Percentiles rank a stretch among this genome's conserved stretches.
Conservation (phyloP, 148 eudicot species). For the Chenopodium suecicum region DNA sequence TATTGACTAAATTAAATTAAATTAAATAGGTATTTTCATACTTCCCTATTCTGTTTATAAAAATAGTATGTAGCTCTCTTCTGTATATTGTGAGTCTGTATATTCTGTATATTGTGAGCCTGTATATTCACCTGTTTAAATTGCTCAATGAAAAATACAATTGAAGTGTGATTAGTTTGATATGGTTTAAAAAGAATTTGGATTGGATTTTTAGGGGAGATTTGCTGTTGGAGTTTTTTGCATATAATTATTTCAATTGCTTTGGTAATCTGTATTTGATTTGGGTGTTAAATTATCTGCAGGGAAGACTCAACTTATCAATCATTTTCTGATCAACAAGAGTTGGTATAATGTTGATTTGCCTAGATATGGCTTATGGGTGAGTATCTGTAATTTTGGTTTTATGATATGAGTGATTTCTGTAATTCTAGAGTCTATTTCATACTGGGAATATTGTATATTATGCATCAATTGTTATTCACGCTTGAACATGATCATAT, state of each 20-base stretch:
- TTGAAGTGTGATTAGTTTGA: too few relatives aligned
- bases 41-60: background rate
- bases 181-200: too few relatives aligned
- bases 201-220: background rate
- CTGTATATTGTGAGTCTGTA: too few relatives aligned
- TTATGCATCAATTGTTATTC: background rate
- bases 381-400: constrained; percentile 32
- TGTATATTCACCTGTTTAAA: too few relatives aligned
- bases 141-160: too few relatives aligned
- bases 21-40: background rate
- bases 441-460: background rate
- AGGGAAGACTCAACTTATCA: constrained; percentile 97
- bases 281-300: constrained; percentile 28
- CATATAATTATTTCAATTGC: background rate
- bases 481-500: background rate
- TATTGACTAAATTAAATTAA: background rate
- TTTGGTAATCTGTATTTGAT: background rate
- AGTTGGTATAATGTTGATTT: constrained; percentile 94
- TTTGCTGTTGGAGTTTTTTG: background rate
- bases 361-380: constrained; percentile 99
- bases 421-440: background rate
- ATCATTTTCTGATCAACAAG: constrained; percentile 86
- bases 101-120: too few relatives aligned
- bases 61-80: too few relatives aligned
- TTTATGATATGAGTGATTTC: background rate